phyloP scores from a whole-genome alignment of 2,329 filamentous ascomycete genomes.

The Cladophialophora bantiana region DNA sequence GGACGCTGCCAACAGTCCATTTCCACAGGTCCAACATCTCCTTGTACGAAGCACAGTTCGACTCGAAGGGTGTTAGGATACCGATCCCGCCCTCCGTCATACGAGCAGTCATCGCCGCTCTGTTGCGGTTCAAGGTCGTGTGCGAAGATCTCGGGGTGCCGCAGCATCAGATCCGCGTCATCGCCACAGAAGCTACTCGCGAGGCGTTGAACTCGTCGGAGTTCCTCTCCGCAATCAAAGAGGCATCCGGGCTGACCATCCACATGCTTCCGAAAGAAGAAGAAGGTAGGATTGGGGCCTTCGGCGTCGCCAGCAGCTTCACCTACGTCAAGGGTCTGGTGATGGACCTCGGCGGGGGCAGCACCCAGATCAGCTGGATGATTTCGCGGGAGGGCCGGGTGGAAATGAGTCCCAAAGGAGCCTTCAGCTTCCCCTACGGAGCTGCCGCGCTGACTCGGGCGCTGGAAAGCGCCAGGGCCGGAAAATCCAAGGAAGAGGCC shows the following conservation, averaged over 20 bases:
- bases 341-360: slow-evolving; percentile 73
- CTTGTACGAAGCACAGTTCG: slow-evolving; percentile 76
- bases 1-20: slow-evolving; percentile 78
- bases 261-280: slow-evolving; percentile 77
- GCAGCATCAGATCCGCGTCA: slow-evolving; percentile 68
- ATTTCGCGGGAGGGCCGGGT: slow-evolving; percentile 58
- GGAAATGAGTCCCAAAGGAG: slow-evolving; percentile 59
- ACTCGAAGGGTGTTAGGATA: slow-evolving; percentile 46
- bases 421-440: slow-evolving; percentile 73
- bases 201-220: slow-evolving; percentile 76
- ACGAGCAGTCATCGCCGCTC: slow-evolving; percentile 66
- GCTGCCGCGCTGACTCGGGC: slow-evolving; percentile 68
- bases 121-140: slow-evolving; percentile 74
- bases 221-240: slow-evolving; percentile 70
- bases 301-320: slow-evolving; percentile 80
- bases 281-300: slow-evolving; percentile 81
- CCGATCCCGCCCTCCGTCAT: slow-evolving; percentile 69
- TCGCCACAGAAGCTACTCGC: slow-evolving; percentile 91
- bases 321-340: slow-evolving; percentile 74
- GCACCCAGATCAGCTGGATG: slow-evolving; percentile 72
- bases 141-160: slow-evolving; percentile 74
- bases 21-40: slow-evolving; percentile 80
- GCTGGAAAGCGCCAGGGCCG: slow-evolving; percentile 57
- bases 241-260: slow-evolving; percentile 70
- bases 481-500: slow-evolving; percentile 35